phyloP scores from a whole-genome alignment of 192 early-diverging fungal genomes.

The Lobosporangium transversale region DNA sequence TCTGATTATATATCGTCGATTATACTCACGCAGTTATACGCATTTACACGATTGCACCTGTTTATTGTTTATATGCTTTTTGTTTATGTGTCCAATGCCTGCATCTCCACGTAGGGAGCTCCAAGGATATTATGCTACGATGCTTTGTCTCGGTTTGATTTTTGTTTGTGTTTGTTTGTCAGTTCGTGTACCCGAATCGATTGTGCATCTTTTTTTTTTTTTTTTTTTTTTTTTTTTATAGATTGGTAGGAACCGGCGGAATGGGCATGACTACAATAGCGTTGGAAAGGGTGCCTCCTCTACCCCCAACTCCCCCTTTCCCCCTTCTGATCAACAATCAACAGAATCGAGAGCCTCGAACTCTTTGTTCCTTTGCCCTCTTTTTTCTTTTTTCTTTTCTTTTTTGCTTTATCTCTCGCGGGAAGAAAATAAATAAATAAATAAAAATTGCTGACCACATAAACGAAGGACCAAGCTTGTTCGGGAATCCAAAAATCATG shows the following conservation, averaged over 20 bases:
- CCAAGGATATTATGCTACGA: too few species aligned
- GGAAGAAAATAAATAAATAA: background rate
- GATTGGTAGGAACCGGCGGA: background rate
- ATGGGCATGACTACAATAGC: background rate
- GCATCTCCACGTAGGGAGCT: background rate
- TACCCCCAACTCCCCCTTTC: too few species aligned
- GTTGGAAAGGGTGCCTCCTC: background rate
- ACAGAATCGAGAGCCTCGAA: background rate
- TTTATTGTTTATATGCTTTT: background rate
- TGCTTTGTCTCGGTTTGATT: background rate
- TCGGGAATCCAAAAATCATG: slow-evolving; percentile 22
- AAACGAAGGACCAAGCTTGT: background rate
- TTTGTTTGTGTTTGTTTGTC: too few species aligned
- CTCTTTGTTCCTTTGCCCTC: background rate
- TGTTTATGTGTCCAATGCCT: background rate
- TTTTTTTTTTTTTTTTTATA: background rate
- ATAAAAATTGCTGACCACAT: background rate
- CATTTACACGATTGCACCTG: background rate
- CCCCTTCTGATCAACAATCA: background rate
- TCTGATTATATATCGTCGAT: too few species aligned
- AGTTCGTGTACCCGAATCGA: background rate
- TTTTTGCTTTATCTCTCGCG: background rate
- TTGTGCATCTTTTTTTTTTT: background rate
- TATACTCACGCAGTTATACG: too few species aligned
- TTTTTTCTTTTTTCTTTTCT: background rate